These are phyloP conservation scores for Stagonosporopsis chrysanthemi DNA, from an alignment of 2,329 filamentous ascomycete genomes.

Conservation along the genomic window DNA sequence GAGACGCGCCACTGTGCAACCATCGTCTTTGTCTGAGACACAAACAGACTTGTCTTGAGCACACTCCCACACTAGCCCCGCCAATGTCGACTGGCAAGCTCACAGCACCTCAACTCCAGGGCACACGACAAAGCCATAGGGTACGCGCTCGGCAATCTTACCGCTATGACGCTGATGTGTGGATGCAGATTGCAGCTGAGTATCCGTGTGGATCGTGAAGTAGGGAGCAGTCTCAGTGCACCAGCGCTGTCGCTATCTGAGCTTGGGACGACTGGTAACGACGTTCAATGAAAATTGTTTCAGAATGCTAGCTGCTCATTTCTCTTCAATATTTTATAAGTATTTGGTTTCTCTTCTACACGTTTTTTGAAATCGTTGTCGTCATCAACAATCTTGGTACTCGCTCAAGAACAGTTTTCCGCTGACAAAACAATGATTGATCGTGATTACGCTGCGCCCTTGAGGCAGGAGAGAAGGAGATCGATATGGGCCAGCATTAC, in stretches of 20 bases:
- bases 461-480: neutral
- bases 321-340: neutral
- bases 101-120: too few species aligned
- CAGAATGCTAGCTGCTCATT: neutral
- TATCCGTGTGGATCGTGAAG: neutral
- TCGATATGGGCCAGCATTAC: slow-evolving; percentile 1
- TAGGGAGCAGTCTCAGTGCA: neutral
- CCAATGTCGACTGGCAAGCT: neutral
- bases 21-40: slow-evolving; percentile 13
- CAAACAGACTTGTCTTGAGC: slow-evolving; percentile 10
- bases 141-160: neutral
- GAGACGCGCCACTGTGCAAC: neutral
- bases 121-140: neutral
- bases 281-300: neutral
- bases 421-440: neutral
- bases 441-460: slow-evolving; percentile 8
- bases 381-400: neutral
- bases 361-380: neutral
- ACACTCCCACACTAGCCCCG: neutral
- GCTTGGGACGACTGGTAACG: neutral
- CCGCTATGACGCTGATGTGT: slow-evolving; percentile 3
- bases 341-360: neutral
- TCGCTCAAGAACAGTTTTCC: too few species aligned
- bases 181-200: slow-evolving; percentile 10
- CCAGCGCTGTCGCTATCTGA: neutral